These are phyloP conservation scores for Zygotorulaspora mrakii DNA, from an alignment of 1,139 yeast genomes.

Conservation along the genomic window DNA sequence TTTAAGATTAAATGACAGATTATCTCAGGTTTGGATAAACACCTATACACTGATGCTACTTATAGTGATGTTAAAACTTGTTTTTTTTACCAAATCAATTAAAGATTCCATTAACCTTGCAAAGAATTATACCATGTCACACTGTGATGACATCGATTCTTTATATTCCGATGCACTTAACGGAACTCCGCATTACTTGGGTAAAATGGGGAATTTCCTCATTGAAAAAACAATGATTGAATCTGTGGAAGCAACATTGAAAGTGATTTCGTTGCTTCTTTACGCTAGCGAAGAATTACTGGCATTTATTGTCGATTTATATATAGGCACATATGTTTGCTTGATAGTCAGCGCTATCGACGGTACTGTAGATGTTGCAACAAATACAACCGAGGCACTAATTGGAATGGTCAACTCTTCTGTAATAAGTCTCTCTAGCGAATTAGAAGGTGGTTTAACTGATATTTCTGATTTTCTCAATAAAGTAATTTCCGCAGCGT, in stretches of 20 bases:
- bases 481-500: constrained; percentile 43
- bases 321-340: constrained; percentile 85
- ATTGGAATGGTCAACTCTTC: constrained; percentile 60
- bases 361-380: constrained; percentile 68
- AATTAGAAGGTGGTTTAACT: constrained; percentile 58
- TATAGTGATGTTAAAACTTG: constrained; percentile 48
- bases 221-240: constrained; percentile 46
- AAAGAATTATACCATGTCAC: constrained; percentile 37
- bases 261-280: constrained; percentile 43
- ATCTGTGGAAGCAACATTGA: constrained; percentile 45
- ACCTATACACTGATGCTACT: constrained; percentile 47
- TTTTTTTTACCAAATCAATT: constrained; percentile 47
- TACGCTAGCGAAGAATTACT: constrained; percentile 58
- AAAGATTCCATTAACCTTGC: constrained; percentile 40
- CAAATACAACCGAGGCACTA: constrained; percentile 65
- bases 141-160: constrained; percentile 48
- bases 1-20: constrained; percentile 44
- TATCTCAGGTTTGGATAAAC: constrained; percentile 60
- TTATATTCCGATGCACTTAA: constrained; percentile 42
- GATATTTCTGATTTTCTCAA: constrained; percentile 54
- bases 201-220: constrained; percentile 51
- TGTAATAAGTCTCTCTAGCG: constrained; percentile 50
- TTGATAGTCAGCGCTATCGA: constrained; percentile 67
- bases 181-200: constrained; percentile 55
- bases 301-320: constrained; percentile 62